Evolutionary conservation across 2,329 filamentous ascomycete species (phyloP).

Genomic region (Diplodia intermedia): DNA sequence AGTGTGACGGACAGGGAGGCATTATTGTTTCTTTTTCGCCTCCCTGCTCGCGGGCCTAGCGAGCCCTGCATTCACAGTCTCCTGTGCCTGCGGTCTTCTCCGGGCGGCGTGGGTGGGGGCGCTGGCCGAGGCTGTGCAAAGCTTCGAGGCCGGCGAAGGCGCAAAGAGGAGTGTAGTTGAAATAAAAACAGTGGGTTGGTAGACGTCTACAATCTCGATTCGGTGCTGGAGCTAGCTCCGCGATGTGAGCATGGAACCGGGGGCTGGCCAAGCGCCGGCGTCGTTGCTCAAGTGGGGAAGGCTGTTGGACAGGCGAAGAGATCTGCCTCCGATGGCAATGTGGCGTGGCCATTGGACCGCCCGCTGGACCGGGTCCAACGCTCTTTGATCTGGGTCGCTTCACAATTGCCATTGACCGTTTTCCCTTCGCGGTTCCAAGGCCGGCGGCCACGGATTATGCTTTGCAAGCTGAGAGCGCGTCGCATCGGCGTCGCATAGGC

Average conservation of each 20-base stretch:
- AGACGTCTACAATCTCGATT: neutral
- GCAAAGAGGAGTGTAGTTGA: neutral
- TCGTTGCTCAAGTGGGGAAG: neutral
- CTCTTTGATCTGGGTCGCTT: neutral
- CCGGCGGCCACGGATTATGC: neutral
- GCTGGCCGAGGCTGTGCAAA: neutral
- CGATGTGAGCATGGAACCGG: neutral
- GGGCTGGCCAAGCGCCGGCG: neutral
- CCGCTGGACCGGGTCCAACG: neutral
- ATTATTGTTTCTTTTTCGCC: neutral
- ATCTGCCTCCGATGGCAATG: neutral
- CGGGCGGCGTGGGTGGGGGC: no score
- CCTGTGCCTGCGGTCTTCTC: neutral
- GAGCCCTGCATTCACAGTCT: neutral
- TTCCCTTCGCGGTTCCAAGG: neutral
- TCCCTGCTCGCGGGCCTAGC: neutral
- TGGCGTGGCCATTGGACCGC: neutral
- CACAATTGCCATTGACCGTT: neutral
- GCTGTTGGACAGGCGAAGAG: neutral
- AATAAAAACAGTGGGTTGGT: constrained; percentile 1
- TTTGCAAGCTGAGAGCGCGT: no score
- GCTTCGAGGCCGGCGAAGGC: neutral
- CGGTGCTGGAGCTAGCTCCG: neutral
- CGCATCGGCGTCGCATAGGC: no score
- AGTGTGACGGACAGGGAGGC: neutral